phyloP scores from a whole-genome alignment of 208 protist genomes.

The Entamoeba histolytica region DNA sequence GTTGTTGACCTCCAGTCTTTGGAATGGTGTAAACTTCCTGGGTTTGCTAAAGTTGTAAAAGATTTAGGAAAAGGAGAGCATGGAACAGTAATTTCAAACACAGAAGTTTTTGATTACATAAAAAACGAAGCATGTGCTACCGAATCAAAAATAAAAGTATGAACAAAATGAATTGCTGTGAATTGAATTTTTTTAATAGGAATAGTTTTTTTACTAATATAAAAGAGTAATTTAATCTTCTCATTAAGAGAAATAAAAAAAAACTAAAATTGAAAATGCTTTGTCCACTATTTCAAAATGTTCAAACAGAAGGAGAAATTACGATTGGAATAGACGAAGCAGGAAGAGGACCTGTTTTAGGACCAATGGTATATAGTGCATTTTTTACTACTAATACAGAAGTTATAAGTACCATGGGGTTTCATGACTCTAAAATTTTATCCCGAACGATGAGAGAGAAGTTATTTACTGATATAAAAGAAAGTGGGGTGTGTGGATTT shows the following conservation, averaged over 20 bases:
- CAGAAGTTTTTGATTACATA: too few relatives aligned
- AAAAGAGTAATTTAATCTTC: too few relatives aligned
- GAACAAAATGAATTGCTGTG: too few relatives aligned
- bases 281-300: not conserved
- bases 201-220: too few relatives aligned
- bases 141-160: too few relatives aligned
- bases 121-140: too few relatives aligned
- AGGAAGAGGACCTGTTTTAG: constrained; percentile 64
- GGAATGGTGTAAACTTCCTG: not conserved
- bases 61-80: not conserved
- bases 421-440: not conserved
- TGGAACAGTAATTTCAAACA: not conserved
- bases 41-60: not conserved
- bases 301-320: not conserved
- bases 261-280: too few relatives aligned
- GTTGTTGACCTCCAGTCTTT: not conserved
- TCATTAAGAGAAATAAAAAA: too few relatives aligned
- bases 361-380: constrained; percentile 67
- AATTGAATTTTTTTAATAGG: too few relatives aligned
- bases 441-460: not conserved
- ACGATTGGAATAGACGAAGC: constrained; percentile 74
- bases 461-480: not conserved
- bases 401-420: not conserved
- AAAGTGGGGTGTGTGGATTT: not conserved
- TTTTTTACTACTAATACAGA: not conserved